Evolutionary conservation across 176 grass and related monocot genomes (phyloP).

Genomic region (Stipa capillata): DNA sequence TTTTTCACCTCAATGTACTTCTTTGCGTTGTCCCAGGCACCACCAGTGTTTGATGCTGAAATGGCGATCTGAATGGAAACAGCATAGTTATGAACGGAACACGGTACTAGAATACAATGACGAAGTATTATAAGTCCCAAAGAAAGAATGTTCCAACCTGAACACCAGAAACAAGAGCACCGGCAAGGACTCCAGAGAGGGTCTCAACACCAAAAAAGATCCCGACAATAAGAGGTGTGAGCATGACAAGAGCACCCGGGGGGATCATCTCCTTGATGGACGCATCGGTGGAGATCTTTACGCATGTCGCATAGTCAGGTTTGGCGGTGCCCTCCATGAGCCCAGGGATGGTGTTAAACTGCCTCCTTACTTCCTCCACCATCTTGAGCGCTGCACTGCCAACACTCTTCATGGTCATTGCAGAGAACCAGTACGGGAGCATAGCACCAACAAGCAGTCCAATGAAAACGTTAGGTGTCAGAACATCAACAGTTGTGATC

Average conservation of each 20-base stretch:
- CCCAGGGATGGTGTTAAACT: slow-evolving; percentile 83
- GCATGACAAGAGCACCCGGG: slow-evolving; percentile 87
- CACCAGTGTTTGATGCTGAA: slow-evolving; percentile 93
- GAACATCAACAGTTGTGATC: slow-evolving; percentile 68
- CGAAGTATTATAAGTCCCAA: neutral
- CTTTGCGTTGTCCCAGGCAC: slow-evolving; percentile 92
- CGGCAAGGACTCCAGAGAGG: slow-evolving; percentile 81
- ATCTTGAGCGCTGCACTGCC: slow-evolving; percentile 87
- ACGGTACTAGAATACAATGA: neutral
- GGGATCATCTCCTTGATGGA: slow-evolving; percentile 95
- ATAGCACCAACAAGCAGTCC: slow-evolving; percentile 81
- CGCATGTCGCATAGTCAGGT: slow-evolving; percentile 88
- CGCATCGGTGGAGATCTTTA: slow-evolving; percentile 95
- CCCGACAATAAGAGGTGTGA: slow-evolving; percentile 78
- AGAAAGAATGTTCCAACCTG: slow-evolving; percentile 41
- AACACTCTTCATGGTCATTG: slow-evolving; percentile 97
- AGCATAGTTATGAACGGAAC: neutral
- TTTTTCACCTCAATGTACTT: slow-evolving; percentile 92
- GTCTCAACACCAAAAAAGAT: slow-evolving; percentile 86
- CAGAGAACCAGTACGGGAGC: slow-evolving; percentile 96
- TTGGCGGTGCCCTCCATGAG: slow-evolving; percentile 79
- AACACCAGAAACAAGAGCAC: slow-evolving; percentile 89
- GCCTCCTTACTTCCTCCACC: slow-evolving; percentile 91
- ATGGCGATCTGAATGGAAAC: slow-evolving; percentile 63
- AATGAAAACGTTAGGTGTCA: slow-evolving; percentile 88